phyloP scores from a whole-genome alignment of 768 basidiomycete genomes.

The Gelatoporia subvermispora region DNA sequence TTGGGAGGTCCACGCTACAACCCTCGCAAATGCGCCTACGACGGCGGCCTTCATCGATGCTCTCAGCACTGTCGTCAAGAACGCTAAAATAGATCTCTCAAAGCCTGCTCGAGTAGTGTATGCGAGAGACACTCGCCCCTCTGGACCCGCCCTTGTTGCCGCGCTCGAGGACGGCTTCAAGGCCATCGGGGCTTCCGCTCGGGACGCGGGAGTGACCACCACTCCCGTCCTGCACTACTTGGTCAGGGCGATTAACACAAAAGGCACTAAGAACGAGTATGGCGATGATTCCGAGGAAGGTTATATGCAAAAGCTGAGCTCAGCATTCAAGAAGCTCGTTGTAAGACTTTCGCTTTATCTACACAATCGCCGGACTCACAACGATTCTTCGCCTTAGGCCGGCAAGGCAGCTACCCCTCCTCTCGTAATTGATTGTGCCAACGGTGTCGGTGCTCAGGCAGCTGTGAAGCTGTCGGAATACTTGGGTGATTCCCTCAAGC shows the following conservation, averaged over 20 bases:
- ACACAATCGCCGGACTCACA: background rate
- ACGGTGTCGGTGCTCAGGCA: constrained; percentile 86
- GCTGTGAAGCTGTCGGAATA: constrained; percentile 56
- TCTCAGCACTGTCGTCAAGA: constrained; percentile 57
- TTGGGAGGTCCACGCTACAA: constrained; percentile 89
- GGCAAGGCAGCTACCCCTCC: constrained; percentile 53
- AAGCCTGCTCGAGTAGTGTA: constrained; percentile 83
- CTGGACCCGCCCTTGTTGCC: constrained; percentile 68
- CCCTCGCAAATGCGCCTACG: constrained; percentile 76
- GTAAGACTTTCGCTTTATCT: constrained; percentile 42
- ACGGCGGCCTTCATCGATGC: constrained; percentile 67
- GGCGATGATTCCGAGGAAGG: constrained; percentile 79
- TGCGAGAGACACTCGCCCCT: constrained; percentile 90
- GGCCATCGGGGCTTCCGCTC: constrained; percentile 61
- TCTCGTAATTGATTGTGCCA: constrained; percentile 94
- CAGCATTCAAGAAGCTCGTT: constrained; percentile 81
- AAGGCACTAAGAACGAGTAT: constrained; percentile 70
- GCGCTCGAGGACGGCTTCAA: constrained; percentile 81
- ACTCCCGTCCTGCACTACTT: constrained; percentile 96
- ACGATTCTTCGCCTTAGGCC: constrained; percentile 34
- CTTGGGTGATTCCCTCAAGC: constrained; percentile 54
- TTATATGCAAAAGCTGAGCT: constrained; percentile 78
- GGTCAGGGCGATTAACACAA: constrained; percentile 84
- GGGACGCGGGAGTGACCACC: constrained; percentile 81
- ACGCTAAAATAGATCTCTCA: constrained; percentile 69